Conservation (phyloP, 495 filamentous ascomycete species). For the Talaromyces liani region DNA sequence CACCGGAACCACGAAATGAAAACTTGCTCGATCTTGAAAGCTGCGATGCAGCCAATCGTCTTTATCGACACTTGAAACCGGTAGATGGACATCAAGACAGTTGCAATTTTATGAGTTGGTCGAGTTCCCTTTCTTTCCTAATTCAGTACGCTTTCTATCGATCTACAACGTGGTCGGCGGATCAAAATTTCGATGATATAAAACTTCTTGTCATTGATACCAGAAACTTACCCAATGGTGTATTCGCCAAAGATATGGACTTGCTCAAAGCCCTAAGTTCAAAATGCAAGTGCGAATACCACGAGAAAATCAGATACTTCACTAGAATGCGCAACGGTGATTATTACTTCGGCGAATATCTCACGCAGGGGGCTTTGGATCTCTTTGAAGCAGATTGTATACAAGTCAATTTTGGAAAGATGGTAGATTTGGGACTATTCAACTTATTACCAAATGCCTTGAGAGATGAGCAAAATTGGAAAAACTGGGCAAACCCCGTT, state of each 20-base stretch:
- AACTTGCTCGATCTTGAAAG: neutral
- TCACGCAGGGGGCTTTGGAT: neutral
- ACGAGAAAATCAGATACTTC: neutral
- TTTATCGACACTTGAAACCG: neutral
- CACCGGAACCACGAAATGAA: neutral
- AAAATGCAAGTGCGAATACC: neutral
- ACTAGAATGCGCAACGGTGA: neutral
- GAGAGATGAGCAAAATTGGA: neutral
- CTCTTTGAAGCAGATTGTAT: neutral
- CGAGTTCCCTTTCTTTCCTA: neutral
- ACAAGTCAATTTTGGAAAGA: neutral
- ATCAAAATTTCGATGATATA: neutral
- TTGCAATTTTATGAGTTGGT: neutral
- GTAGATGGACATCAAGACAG: neutral
- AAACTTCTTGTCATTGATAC: neutral
- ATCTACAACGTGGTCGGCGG: neutral
- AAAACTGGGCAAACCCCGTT: neutral
- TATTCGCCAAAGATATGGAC: neutral
- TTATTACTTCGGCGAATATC: neutral
- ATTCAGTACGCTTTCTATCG: neutral
- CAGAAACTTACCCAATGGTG: neutral
- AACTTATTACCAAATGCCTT: neutral
- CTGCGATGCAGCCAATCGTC: neutral
- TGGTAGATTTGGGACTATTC: neutral
- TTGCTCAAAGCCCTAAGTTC: neutral